phyloP scores from a whole-genome alignment of 371 early-diverging fungal genomes.

The Coemansia sp. region DNA sequence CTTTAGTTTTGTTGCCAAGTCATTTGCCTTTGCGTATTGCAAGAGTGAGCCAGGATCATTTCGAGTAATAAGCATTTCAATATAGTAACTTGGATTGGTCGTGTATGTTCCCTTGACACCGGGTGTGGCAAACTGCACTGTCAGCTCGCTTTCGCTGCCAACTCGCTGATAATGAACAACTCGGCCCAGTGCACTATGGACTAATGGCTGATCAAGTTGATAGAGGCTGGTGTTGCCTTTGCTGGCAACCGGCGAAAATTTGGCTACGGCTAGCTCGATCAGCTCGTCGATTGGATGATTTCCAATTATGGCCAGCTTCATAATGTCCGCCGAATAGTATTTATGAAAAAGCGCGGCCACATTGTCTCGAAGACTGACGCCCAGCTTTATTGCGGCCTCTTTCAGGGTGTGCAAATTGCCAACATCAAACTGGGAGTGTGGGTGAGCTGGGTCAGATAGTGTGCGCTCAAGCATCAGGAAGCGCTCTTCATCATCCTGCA shows the following conservation, averaged over 20 bases:
- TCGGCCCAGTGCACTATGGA: slow-evolving; percentile 67
- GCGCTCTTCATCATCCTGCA: slow-evolving; percentile 80
- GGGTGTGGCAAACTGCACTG: slow-evolving; percentile 81
- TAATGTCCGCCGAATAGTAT: slow-evolving; percentile 92
- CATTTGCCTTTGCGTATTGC: too few relatives aligned
- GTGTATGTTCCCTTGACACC: slow-evolving; percentile 46
- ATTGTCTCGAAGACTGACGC: slow-evolving; percentile 74
- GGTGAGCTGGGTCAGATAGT: slow-evolving; percentile 73
- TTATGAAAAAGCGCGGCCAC: slow-evolving; percentile 80
- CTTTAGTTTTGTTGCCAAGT: too few relatives aligned
- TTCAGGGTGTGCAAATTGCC: slow-evolving; percentile 82
- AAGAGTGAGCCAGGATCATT: too few relatives aligned
- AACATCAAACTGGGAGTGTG: slow-evolving; percentile 81
- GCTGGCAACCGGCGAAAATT: slow-evolving; percentile 73
- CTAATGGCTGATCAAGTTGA: slow-evolving; percentile 70
- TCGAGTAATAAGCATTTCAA: too few relatives aligned
- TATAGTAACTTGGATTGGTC: slow-evolving; percentile 29
- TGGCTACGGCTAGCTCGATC: slow-evolving; percentile 76
- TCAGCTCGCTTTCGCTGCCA: slow-evolving; percentile 71
- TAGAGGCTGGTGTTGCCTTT: slow-evolving; percentile 65
- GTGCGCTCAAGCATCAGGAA: slow-evolving; percentile 74
- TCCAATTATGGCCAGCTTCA: slow-evolving; percentile 88
- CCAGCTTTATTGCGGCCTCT: slow-evolving; percentile 62
- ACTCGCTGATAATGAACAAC: slow-evolving; percentile 79
- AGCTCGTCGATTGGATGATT: slow-evolving; percentile 84